These are phyloP conservation scores for Nephelium lappaceum DNA, from an alignment of 345 rosid species.

Conservation along the genomic window DNA sequence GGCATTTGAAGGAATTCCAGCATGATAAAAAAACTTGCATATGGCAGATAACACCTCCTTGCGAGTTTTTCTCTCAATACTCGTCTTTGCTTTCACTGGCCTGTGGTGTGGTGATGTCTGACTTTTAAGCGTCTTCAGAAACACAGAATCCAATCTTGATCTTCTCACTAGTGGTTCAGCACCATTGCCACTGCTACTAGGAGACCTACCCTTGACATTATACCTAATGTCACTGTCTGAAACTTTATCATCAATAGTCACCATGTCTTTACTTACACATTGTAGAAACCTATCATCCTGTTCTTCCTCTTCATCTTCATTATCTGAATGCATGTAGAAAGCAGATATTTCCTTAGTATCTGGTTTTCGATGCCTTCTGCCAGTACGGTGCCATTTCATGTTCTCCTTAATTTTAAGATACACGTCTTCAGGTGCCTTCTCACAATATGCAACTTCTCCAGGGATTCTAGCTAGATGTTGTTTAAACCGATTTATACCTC, in stretches of 20 bases:
- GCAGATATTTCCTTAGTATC: constrained; percentile 49
- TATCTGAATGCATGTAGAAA: constrained; percentile 48
- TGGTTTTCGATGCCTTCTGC: constrained; percentile 59
- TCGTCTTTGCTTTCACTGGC: constrained; percentile 37
- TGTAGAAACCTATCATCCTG: constrained; percentile 45
- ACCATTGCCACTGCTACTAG: constrained; percentile 41
- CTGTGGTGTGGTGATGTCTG: constrained; percentile 43
- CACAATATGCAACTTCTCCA: constrained; percentile 77
- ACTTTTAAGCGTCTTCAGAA: constrained; percentile 40
- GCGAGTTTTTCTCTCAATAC: constrained; percentile 42
- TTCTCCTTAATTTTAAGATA: constrained; percentile 74
- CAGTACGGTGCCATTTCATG: constrained; percentile 81
- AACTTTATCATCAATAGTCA: constrained; percentile 50
- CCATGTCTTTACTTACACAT: constrained; percentile 44
- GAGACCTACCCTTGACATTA: constrained; percentile 42
- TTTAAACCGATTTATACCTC: constrained; percentile 81
- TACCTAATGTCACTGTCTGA: constrained; percentile 48
- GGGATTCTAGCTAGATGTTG: constrained; percentile 85
- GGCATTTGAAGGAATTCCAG: constrained; percentile 58
- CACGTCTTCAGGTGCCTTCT: constrained; percentile 72
- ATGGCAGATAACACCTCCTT: constrained; percentile 58
- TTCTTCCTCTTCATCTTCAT: constrained; percentile 58
- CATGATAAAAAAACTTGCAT: constrained; percentile 60
- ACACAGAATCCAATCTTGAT: constrained; percentile 53
- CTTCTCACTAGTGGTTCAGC: constrained; percentile 53